phyloP scores from a whole-genome alignment of 805 yeast genomes.

The Soucietia sequanensis region DNA sequence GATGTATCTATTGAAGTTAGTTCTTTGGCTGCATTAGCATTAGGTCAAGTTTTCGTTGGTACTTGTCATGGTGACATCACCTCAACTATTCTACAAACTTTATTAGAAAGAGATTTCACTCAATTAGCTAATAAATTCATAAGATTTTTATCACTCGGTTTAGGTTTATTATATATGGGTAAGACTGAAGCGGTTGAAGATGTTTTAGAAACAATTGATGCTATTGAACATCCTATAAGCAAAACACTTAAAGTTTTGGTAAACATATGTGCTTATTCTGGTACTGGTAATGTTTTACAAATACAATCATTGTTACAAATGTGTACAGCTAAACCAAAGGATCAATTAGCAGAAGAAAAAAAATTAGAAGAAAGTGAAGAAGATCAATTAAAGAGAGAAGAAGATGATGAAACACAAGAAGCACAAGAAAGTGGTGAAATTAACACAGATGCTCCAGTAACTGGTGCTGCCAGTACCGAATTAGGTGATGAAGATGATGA shows the following conservation, averaged over 20 bases:
- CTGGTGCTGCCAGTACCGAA: constrained; percentile 20
- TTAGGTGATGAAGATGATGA: constrained; percentile 29
- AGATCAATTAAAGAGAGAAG: constrained; percentile 28
- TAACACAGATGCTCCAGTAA: constrained; percentile 20
- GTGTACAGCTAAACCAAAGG: constrained; percentile 71
- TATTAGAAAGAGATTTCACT: constrained; percentile 76
- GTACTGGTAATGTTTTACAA: constrained; percentile 95
- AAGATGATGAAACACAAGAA: constrained; percentile 24
- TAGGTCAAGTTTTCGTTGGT: constrained; percentile 94
- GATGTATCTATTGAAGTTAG: constrained; percentile 74
- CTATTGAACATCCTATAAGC: constrained; percentile 92
- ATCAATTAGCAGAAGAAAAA: constrained; percentile 55
- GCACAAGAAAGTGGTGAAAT: constrained; percentile 8
- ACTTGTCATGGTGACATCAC: constrained; percentile 94
- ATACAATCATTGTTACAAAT: constrained; percentile 88
- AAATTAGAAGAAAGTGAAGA: constrained; percentile 51
- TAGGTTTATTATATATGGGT: constrained; percentile 89
- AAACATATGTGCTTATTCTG: constrained; percentile 92
- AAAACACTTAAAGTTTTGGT: constrained; percentile 86
- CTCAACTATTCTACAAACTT: constrained; percentile 84
- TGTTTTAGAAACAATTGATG: constrained; percentile 89
- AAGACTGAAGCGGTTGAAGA: constrained; percentile 93
- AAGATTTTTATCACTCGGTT: constrained; percentile 85
- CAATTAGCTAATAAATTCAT: constrained; percentile 87
- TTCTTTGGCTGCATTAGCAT: constrained; percentile 82